phyloP scores from a whole-genome alignment of 768 basidiomycete genomes.

The Artomyces pyxidatus region DNA sequence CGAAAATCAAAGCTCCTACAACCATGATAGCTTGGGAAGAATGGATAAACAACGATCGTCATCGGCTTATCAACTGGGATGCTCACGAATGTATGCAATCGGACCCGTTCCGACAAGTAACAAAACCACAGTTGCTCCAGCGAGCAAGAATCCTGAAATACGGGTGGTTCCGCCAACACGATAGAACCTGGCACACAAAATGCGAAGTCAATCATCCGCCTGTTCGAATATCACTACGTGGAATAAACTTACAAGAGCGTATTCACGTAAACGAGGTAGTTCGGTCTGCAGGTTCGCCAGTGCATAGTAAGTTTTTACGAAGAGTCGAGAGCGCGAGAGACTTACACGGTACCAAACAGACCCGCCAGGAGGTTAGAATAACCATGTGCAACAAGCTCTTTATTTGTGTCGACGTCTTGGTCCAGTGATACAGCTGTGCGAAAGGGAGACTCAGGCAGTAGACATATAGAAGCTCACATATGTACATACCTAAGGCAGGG shows the following conservation, averaged over 20 bases:
- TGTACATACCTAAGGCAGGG: slow-evolving; percentile 65
- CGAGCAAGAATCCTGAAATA: slow-evolving; percentile 79
- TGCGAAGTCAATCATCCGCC: neutral
- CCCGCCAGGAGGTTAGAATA: slow-evolving; percentile 85
- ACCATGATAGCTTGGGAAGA: slow-evolving; percentile 69
- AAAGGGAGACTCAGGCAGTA: neutral
- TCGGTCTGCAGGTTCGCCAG: slow-evolving; percentile 41
- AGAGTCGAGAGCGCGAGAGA: slow-evolving; percentile 6
- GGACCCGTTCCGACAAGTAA: slow-evolving; percentile 81
- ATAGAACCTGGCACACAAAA: slow-evolving; percentile 54
- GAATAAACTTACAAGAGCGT: slow-evolving; percentile 34
- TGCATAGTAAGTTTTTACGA: neutral
- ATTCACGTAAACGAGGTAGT: slow-evolving; percentile 86
- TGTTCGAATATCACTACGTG: neutral
- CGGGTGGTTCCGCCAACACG: slow-evolving; percentile 86
- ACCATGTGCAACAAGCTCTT: slow-evolving; percentile 89
- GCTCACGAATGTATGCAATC: slow-evolving; percentile 87
- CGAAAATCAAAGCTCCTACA: slow-evolving; percentile 87
- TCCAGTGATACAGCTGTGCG: slow-evolving; percentile 73
- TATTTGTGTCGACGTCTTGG: slow-evolving; percentile 85
- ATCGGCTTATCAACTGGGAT: neutral
- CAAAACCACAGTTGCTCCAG: slow-evolving; percentile 59
- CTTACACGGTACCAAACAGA: slow-evolving; percentile 70
- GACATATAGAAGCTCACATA: neutral
- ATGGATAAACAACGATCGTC: neutral